Evolutionary conservation across 805 yeast genomes (phyloP).

Genomic region (Ogataea nakhonphanomensis): DNA sequence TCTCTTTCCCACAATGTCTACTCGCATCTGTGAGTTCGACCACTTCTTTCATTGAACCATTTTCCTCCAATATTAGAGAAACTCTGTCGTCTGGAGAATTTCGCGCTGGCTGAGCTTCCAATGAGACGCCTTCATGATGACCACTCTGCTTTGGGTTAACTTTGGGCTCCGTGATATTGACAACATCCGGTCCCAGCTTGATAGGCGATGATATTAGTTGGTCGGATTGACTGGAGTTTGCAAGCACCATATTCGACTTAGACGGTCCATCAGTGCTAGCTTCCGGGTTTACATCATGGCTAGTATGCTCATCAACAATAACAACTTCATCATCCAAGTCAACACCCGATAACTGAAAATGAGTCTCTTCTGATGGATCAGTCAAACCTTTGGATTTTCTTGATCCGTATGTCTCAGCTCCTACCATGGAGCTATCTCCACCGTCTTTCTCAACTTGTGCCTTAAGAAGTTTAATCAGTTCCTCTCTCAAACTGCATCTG

Average conservation of each 20-base stretch:
- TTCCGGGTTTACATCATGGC: too few relatives aligned
- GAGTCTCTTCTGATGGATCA: conserved; percentile 6
- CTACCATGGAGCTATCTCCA: conserved; percentile 24
- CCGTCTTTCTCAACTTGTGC: conserved; percentile 26
- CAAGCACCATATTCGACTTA: too few relatives aligned
- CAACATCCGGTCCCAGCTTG: too few relatives aligned
- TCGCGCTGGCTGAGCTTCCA: too few relatives aligned
- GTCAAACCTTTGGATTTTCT: conserved; percentile 1
- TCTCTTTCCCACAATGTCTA: background rate
- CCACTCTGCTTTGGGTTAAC: too few relatives aligned
- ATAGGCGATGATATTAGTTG: too few relatives aligned
- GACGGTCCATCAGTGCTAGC: too few relatives aligned
- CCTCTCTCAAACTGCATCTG: conserved; percentile 24
- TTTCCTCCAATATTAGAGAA: conserved; percentile 7
- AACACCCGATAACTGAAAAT: background rate
- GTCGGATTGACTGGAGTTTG: too few relatives aligned
- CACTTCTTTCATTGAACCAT: conserved; percentile 3
- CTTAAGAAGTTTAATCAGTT: conserved; percentile 25
- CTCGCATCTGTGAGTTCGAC: conserved; percentile 1
- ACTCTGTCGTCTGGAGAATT: background rate
- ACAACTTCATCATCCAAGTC: conserved; percentile 10
- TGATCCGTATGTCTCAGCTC: conserved; percentile 20
- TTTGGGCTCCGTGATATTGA: too few relatives aligned
- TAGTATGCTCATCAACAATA: conserved; percentile 3
- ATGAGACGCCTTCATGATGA: too few relatives aligned